These are phyloP conservation scores for Borovskyia barvae DNA, from an alignment of 208 protist species.

Conservation along the genomic window DNA sequence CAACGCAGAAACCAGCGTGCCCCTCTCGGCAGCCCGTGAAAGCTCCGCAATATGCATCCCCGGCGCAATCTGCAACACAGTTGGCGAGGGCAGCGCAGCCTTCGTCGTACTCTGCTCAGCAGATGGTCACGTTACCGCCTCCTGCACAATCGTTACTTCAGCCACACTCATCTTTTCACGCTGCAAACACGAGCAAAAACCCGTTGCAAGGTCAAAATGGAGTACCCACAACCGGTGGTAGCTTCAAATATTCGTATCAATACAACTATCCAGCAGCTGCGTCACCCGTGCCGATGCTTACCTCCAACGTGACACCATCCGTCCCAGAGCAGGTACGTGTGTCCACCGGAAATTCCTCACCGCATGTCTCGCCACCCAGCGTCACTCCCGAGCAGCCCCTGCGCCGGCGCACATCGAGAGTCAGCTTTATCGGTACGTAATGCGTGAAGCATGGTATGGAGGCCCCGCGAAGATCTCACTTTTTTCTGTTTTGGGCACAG, in stretches of 20 bases:
- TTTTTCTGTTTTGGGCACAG: neutral
- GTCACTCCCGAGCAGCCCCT: constrained; percentile 5
- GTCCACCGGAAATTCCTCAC: neutral
- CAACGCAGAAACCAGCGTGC: no score
- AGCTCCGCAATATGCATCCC: no score
- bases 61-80: no score
- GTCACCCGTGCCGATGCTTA: no score
- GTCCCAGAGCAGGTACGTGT: neutral
- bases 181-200: neutral
- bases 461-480: neutral
- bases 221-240: no score
- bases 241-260: neutral
- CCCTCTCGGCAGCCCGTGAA: no score
- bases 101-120: no score
- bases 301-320: neutral
- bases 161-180: neutral
- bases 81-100: no score
- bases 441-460: neutral
- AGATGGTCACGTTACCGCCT: no score
- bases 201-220: constrained; percentile 1
- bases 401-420: constrained; percentile 18
- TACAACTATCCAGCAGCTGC: no score
- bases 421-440: constrained; percentile 12
- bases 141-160: neutral
- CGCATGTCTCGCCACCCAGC: constrained; percentile 2